A percentile compares a stretch with the other conserved stretches of the same genome.
These are phyloP conservation scores for Areca catechu DNA, from an alignment of 176 grass and related monocot species.

Conservation along the genomic window DNA sequence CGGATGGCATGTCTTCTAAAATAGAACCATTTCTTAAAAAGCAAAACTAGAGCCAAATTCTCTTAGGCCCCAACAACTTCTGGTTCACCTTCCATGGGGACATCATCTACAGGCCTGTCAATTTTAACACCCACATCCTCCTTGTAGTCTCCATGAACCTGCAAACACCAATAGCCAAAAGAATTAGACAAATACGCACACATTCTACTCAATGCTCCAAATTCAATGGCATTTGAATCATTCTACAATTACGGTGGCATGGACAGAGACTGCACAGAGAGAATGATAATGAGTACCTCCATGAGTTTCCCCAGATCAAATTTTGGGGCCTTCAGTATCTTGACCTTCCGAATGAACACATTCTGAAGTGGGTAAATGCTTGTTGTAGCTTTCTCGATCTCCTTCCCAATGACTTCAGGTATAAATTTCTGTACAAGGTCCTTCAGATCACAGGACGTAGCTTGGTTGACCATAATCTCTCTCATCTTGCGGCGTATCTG, in stretches of 20 bases:
- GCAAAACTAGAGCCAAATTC: no score
- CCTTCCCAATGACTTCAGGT: constrained; percentile 81
- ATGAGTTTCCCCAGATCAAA: constrained; percentile 92
- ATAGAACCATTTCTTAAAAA: not conserved
- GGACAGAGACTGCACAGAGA: no score
- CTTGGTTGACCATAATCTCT: constrained; percentile 86
- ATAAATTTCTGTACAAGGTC: constrained; percentile 88
- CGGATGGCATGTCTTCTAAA: constrained; percentile 20
- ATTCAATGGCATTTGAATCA: not conserved
- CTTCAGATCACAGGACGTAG: constrained; percentile 72
- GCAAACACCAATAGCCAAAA: not conserved
- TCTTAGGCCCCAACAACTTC: constrained; percentile 46
- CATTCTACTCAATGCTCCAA: not conserved
- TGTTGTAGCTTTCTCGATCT: constrained; percentile 82
- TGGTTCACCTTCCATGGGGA: constrained; percentile 26
- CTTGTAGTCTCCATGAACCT: constrained; percentile 89
- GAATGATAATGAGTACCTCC: constrained; percentile 46
- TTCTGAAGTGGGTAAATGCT: constrained; percentile 81
- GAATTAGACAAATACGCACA: constrained; percentile 1
- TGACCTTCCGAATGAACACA: constrained; percentile 88
- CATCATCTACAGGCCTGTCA: constrained; percentile 70
- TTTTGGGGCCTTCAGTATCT: constrained; percentile 87
- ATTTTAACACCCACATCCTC: constrained; percentile 76
- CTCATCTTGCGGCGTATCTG: constrained; percentile 94
- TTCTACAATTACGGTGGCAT: no score